Evolutionary conservation across 1,284 basidiomycete genomes (phyloP).

Genomic region (Ustanciosporium gigantosporum): DNA sequence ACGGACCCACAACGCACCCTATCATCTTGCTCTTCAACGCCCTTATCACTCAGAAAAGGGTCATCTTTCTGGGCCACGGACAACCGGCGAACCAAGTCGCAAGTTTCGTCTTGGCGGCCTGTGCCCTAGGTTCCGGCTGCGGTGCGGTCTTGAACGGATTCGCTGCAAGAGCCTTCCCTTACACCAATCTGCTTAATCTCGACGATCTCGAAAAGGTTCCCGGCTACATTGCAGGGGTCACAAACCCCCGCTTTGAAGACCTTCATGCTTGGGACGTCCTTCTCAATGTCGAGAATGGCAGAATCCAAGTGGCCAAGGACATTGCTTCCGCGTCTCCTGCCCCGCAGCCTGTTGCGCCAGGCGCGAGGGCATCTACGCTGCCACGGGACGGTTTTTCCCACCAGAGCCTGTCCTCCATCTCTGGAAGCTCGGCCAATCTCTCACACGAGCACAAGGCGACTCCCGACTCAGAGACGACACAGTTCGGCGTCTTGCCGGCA

Average conservation of each 20-base stretch:
- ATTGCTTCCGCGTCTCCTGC: conserved; percentile 65
- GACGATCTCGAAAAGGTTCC: conserved; percentile 86
- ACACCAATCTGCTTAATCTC: conserved; percentile 82
- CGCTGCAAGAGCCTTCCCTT: conserved; percentile 86
- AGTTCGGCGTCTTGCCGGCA: conserved; percentile 22
- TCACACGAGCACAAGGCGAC: conserved; percentile 1
- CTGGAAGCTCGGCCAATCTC: background rate
- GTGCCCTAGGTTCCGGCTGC: conserved; percentile 86
- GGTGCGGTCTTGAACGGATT: conserved; percentile 78
- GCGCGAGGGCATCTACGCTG: conserved; percentile 41
- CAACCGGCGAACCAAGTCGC: conserved; percentile 77
- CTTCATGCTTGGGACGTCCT: conserved; percentile 87
- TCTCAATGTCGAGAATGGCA: conserved; percentile 83
- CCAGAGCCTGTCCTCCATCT: conserved; percentile 2
- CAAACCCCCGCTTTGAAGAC: conserved; percentile 91
- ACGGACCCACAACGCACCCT: conserved; percentile 85
- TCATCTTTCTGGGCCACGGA: conserved; percentile 88
- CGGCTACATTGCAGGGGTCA: conserved; percentile 92
- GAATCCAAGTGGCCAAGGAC: conserved; percentile 82
- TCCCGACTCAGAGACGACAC: conserved; percentile 17
- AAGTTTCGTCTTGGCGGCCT: conserved; percentile 86
- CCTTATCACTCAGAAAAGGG: conserved; percentile 85
- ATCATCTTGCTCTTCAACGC: conserved; percentile 94
- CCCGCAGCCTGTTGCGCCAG: conserved; percentile 3
- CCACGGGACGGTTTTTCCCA: conserved; percentile 55